A percentile compares a stretch with the other conserved stretches of the same genome.
phyloP scores from a whole-genome alignment of 768 basidiomycete species.

The Artomyces pyxidatus region DNA sequence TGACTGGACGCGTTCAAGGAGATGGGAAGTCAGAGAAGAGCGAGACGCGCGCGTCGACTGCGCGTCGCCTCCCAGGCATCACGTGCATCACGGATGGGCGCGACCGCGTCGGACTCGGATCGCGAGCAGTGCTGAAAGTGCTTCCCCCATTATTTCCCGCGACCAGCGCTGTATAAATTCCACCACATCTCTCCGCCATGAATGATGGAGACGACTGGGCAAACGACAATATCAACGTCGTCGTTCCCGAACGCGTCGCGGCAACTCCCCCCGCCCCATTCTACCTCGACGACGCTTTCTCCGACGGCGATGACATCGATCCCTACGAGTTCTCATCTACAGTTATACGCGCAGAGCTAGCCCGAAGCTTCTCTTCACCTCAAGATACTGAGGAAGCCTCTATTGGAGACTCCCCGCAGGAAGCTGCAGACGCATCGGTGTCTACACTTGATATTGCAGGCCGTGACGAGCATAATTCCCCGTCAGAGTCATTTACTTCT shows the following conservation, averaged over 20 bases:
- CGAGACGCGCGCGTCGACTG: not conserved
- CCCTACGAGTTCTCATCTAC: constrained; percentile 50
- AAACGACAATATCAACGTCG: not conserved
- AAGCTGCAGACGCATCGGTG: constrained; percentile 36
- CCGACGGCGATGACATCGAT: constrained; percentile 45
- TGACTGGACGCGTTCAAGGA: too few relatives aligned
- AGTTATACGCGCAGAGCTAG: constrained; percentile 55
- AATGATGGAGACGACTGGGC: constrained; percentile 1
- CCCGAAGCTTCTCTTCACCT: constrained; percentile 40
- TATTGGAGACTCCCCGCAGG: too few relatives aligned
- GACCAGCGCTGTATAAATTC: too few relatives aligned
- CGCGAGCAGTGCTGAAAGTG: not conserved
- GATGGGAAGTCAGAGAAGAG: too few relatives aligned
- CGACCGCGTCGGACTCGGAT: not conserved
- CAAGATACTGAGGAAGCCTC: too few relatives aligned
- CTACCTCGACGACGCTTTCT: constrained; percentile 57
- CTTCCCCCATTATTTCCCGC: not conserved
- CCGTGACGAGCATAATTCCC: constrained; percentile 17
- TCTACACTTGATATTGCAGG: constrained; percentile 52
- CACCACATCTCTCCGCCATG: constrained; percentile 1
- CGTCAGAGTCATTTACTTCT: constrained; percentile 4
- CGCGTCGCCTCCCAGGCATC: not conserved
- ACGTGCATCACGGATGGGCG: not conserved
- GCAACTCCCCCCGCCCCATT: constrained; percentile 1
- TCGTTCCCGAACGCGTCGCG: not conserved